Percentiles rank a stretch among this genome's conserved stretches.
phyloP scores from a whole-genome alignment of 306 rosid species.

The Adenanthera pavonina region DNA sequence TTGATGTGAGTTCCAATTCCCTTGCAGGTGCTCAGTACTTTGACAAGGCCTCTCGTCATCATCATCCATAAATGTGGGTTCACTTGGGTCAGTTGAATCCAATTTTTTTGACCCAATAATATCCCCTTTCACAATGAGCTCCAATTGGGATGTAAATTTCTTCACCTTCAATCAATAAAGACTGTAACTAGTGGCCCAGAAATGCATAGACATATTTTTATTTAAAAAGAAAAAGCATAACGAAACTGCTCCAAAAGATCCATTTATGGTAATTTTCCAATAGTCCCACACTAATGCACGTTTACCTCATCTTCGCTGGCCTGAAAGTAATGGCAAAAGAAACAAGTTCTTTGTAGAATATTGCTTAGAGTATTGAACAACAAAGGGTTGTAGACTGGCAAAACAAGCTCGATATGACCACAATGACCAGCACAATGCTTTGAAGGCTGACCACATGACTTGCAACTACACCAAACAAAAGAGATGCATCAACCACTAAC shows the following conservation, averaged over 20 bases:
- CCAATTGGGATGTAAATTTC: constrained; percentile 55
- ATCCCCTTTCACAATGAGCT: constrained; percentile 73
- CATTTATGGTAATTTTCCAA: not conserved
- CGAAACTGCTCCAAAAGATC: not conserved
- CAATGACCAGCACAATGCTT: constrained; percentile 78
- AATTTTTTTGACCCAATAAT: constrained; percentile 59
- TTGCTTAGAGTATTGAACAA: constrained; percentile 62
- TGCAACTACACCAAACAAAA: constrained; percentile 68
- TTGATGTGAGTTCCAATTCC: constrained; percentile 80
- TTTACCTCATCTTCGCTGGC: constrained; percentile 54
- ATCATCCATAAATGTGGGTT: constrained; percentile 34
- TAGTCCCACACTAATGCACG: constrained; percentile 1
- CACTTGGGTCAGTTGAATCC: constrained; percentile 41
- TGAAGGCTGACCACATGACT: constrained; percentile 65
- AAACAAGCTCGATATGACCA: constrained; percentile 82
- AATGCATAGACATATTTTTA: constrained; percentile 17
- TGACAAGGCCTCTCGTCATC: constrained; percentile 33
- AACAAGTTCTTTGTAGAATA: constrained; percentile 64
- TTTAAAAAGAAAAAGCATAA: not conserved
- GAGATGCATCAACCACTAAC: constrained; percentile 29
- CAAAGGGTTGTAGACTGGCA: constrained; percentile 77
- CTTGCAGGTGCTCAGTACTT: constrained; percentile 40
- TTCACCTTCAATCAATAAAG: constrained; percentile 62
- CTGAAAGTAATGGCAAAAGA: constrained; percentile 64
- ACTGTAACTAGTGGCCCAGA: constrained; percentile 26